A percentile compares a stretch with the other conserved stretches of the same genome.
Conservation (phyloP, 768 basidiomycete genomes). For the Amanita exitialis region DNA sequence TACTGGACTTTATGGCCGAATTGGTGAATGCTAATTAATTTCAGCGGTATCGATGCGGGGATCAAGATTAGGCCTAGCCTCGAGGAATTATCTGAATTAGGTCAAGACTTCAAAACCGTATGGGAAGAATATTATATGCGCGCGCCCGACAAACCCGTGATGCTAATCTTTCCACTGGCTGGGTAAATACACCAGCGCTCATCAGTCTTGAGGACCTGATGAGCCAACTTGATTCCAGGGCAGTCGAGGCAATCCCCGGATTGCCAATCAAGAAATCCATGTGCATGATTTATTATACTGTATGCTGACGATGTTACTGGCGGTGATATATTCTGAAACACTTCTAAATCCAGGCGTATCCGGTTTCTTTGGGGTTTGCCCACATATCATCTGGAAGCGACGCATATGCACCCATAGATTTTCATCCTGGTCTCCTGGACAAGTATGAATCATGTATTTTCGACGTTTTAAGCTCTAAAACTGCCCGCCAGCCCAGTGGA, state of each 20-base stretch:
- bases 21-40: conserved; percentile 7
- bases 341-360: conserved; percentile 26
- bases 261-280: conserved; percentile 19
- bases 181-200: conserved; percentile 19
- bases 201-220: not conserved
- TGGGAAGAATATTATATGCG: conserved; percentile 43
- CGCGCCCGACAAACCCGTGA: conserved; percentile 46
- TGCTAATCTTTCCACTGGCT: conserved; percentile 29
- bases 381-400: conserved; percentile 36
- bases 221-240: conserved; percentile 5
- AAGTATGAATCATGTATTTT: conserved; percentile 20
- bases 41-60: conserved; percentile 43
- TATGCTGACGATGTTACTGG: not conserved
- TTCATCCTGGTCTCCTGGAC: conserved; percentile 34
- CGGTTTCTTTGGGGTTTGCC: conserved; percentile 33
- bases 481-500: conserved; percentile 25
- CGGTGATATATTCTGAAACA: not conserved
- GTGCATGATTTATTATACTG: conserved; percentile 12
- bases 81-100: conserved; percentile 40
- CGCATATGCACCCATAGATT: conserved; percentile 29
- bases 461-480: not conserved
- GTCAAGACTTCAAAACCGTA: conserved; percentile 33
- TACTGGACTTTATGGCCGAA: not conserved
- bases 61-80: conserved; percentile 46
- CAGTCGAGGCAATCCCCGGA: conserved; percentile 10